Conservation (phyloP, 805 yeast species). For the Sugiyamaella mastotermitis region DNA sequence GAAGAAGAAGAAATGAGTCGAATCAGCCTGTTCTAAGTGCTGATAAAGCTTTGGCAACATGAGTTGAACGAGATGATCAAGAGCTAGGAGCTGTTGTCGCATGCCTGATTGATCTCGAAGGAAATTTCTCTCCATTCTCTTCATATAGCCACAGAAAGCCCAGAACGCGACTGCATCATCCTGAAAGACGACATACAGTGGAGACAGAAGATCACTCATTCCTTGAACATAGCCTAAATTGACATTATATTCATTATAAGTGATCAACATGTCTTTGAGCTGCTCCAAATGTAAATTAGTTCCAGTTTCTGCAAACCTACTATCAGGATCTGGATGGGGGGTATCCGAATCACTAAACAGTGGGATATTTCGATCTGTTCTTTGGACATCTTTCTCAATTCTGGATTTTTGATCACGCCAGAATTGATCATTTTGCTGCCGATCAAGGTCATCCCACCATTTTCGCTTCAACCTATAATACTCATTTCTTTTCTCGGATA, state of each 20-base stretch:
- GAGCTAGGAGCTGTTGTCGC: constrained; percentile 76
- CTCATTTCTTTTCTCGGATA: constrained; percentile 49
- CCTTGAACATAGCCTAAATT: constrained; percentile 96
- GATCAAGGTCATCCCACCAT: constrained; percentile 62
- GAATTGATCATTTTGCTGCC: constrained; percentile 51
- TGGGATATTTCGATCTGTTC: constrained; percentile 78
- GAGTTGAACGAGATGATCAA: constrained; percentile 81
- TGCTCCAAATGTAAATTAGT: constrained; percentile 73
- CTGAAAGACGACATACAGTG: constrained; percentile 54
- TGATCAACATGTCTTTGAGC: constrained; percentile 71
- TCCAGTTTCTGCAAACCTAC: constrained; percentile 53
- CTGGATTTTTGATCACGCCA: constrained; percentile 88
- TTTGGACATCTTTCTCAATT: constrained; percentile 86
- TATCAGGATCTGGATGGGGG: constrained; percentile 36
- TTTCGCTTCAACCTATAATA: constrained; percentile 57
- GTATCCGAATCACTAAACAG: constrained; percentile 49
- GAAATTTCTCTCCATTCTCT: constrained; percentile 91
- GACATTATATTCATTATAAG: constrained; percentile 77
- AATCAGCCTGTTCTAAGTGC: constrained; percentile 82
- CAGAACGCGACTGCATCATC: constrained; percentile 83
- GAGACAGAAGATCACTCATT: constrained; percentile 90
- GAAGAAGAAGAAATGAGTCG: constrained; percentile 85
- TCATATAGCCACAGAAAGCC: constrained; percentile 86
- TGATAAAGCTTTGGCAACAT: constrained; percentile 80
- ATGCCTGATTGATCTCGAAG: constrained; percentile 89